phyloP scores from a whole-genome alignment of 2,329 filamentous ascomycete genomes.

The Orbilia brochopaga region DNA sequence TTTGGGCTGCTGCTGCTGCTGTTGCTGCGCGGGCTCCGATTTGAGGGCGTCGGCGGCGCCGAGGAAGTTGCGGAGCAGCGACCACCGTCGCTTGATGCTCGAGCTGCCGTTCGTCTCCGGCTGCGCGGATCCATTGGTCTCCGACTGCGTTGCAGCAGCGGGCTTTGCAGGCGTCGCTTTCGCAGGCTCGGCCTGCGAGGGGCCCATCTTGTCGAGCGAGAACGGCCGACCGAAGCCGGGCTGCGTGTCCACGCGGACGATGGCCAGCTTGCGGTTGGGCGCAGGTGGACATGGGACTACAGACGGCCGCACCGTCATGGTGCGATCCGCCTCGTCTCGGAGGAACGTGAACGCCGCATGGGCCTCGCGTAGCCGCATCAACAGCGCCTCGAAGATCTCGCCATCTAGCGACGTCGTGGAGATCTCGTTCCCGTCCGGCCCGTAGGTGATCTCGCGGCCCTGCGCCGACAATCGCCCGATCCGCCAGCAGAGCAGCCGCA shows the following conservation, averaged over 20 bases:
- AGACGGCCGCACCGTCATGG: conserved; percentile 67
- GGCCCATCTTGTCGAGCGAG: conserved; percentile 42
- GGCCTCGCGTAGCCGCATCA: conserved; percentile 31
- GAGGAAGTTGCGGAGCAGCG: conserved; percentile 42
- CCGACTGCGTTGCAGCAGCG: conserved; percentile 53
- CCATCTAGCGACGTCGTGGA: conserved; percentile 67
- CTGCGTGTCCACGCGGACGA: conserved; percentile 79
- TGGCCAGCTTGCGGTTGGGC: conserved; percentile 83
- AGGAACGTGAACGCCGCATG: conserved; percentile 25
- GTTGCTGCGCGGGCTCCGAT: conserved; percentile 16
- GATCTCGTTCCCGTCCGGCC: conserved; percentile 34
- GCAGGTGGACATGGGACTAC: conserved; percentile 83
- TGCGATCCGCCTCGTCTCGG: conserved; percentile 32
- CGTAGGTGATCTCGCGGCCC: conserved; percentile 30
- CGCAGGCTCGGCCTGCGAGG: conserved; percentile 15
- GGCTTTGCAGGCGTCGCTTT: conserved; percentile 15
- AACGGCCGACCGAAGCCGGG: conserved; percentile 57
- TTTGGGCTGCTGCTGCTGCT: conserved; percentile 17
- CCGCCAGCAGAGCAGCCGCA: conserved; percentile 88
- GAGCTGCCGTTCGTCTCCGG: conserved; percentile 56
- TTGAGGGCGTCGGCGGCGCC: conserved; percentile 42
- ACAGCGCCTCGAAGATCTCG: conserved; percentile 62
- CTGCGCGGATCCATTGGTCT: conserved; percentile 57
- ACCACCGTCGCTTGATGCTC: conserved; percentile 53
- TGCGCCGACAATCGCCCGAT: conserved; percentile 69